These are phyloP conservation scores for Halophytophthora polymorphica DNA, from an alignment of 352 stramenopile genomes.

Conservation along the genomic window DNA sequence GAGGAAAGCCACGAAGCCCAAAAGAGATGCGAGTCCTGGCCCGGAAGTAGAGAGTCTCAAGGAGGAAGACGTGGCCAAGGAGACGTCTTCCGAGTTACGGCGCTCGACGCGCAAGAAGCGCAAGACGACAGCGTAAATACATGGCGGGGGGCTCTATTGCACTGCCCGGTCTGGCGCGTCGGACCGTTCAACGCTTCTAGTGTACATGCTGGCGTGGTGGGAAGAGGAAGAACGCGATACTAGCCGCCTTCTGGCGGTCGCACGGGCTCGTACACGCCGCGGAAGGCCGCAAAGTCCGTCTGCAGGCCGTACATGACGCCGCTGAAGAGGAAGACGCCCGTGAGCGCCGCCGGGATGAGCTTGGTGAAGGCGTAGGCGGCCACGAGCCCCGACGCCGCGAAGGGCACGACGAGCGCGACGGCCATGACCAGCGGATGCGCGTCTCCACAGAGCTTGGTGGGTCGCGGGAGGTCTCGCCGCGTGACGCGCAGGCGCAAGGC, in stretches of 20 bases:
- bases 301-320: slow-evolving; percentile 49
- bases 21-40: not conserved
- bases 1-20: slow-evolving; percentile 6
- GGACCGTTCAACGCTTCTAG: not conserved
- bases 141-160: too few relatives aligned
- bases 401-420: slow-evolving; percentile 30
- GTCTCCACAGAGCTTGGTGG: slow-evolving; percentile 43
- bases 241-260: slow-evolving; percentile 10
- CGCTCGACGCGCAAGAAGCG: slow-evolving; percentile 50
- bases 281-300: slow-evolving; percentile 46
- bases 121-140: slow-evolving; percentile 17
- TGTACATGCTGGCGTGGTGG: slow-evolving; percentile 3
- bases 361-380: slow-evolving; percentile 38
- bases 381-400: slow-evolving; percentile 31
- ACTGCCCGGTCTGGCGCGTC: too few relatives aligned
- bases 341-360: slow-evolving; percentile 38
- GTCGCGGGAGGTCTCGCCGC: slow-evolving; percentile 26
- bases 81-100: slow-evolving; percentile 16
- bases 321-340: slow-evolving; percentile 44
- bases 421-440: slow-evolving; percentile 27
- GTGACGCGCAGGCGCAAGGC: slow-evolving; percentile 39
- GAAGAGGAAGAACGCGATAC: too few relatives aligned
- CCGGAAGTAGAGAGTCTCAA: slow-evolving; percentile 7
- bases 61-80: slow-evolving; percentile 10
- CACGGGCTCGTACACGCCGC: slow-evolving; percentile 16